Evolutionary conservation across 1,284 basidiomycete species (phyloP).

Genomic region (Sporisorium exsertum): DNA sequence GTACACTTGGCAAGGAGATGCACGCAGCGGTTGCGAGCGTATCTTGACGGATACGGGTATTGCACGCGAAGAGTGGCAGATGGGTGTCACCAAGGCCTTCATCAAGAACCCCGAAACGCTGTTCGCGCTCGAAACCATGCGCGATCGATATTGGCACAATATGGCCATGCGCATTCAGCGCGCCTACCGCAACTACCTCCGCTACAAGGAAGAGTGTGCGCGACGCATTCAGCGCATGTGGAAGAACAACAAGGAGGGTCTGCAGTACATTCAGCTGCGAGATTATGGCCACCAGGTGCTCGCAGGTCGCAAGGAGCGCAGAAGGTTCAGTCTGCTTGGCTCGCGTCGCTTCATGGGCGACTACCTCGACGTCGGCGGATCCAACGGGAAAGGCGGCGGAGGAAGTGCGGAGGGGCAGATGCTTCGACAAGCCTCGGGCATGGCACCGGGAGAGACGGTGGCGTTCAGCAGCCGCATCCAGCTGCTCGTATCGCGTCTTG

Average conservation of each 20-base stretch:
- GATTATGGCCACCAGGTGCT: conserved; percentile 95
- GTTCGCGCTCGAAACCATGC: conserved; percentile 98
- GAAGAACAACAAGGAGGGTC: conserved; percentile 95
- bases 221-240: conserved; percentile 96
- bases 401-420: conserved; percentile 80
- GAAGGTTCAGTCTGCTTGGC: conserved; percentile 91
- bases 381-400: conserved; percentile 73
- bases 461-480: conserved; percentile 88
- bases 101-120: conserved; percentile 99
- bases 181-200: conserved; percentile 93
- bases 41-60: conserved; percentile 96
- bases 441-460: conserved; percentile 69
- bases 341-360: conserved; percentile 97
- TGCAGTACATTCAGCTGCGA: conserved; percentile 87
- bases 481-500: conserved; percentile 85
- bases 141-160: conserved; percentile 99
- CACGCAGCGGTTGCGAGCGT: conserved; percentile 89
- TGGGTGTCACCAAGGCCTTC: conserved; percentile 98
- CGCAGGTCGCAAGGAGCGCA: conserved; percentile 89
- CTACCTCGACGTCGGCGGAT: conserved; percentile 87
- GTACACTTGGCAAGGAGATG: conserved; percentile 94
- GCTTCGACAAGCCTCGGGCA: conserved; percentile 79
- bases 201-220: conserved; percentile 95
- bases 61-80: conserved; percentile 97
- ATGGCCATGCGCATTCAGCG: conserved; percentile 98